Evolutionary conservation across 116 monocot species (phyloP), one percentile per base, ranked within the genome.

Genomic region (Phalaenopsis hybrid): DNA sequence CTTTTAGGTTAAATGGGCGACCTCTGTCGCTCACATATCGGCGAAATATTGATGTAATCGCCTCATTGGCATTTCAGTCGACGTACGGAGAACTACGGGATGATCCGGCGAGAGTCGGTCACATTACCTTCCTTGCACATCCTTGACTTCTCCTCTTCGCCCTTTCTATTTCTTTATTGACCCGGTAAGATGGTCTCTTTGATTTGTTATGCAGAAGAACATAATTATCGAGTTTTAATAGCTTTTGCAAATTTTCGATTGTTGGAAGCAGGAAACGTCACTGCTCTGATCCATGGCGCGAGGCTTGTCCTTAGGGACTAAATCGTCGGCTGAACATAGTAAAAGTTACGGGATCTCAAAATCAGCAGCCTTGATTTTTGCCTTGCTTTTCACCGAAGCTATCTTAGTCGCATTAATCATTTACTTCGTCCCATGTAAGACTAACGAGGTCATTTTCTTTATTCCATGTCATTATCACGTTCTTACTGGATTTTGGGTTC

Each of bases 381-480:
- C 82, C 37, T 77, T 97, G 69, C 65, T 97, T 51, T 45, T 86
- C 23, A 74, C 86, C 23, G 94, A 97, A 15, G 85, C 88, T 20
- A 79, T 91, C 80, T 83, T 97, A 48, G 94, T 91, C 75, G 50
- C 86, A 8, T 86, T 97, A 76, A 93, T 97, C 88, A 86, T 97
- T 77, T 83, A 82, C 83, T 92, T 76, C 78, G 94, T 97, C 78
- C 94, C 97, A 8, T 94, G 94, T 97, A 79, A 89, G 91, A 74
- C 6, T 61, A 41, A 25, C 20, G 76, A 44, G 11, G 44, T 44
- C 8, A 28, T 65, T 28, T 12, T 18, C 44, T 12, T 20, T 12
- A 75, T 21, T 65, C 34, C 5, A 59, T 45, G 51, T 67, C 41
- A 33, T 41, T 33, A 44, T 72, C 37, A 51, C 59, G 81, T 65